These are phyloP conservation scores for Hypericum perforatum DNA, from an alignment of 345 rosid species.

Conservation along the genomic window DNA sequence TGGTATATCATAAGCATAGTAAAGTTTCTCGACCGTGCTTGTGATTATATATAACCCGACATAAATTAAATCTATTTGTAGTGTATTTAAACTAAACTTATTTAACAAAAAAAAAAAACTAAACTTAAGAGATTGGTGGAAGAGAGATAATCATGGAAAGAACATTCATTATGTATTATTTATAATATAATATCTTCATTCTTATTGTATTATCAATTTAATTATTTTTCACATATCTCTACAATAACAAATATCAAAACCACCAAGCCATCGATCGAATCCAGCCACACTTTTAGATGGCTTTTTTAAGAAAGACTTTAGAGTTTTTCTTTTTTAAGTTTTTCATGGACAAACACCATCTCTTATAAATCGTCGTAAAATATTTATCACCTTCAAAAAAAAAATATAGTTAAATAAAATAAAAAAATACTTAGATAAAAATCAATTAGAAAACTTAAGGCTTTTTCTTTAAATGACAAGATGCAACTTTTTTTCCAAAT, in stretches of 20 bases:
- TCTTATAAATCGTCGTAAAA: slow-evolving; percentile 27
- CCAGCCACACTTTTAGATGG: slow-evolving; percentile 62
- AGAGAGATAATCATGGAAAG: slow-evolving; percentile 15
- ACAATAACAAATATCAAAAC: slow-evolving; percentile 15
- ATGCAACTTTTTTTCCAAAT: too few relatives aligned
- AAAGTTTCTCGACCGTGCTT: too few relatives aligned
- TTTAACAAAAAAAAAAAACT: too few relatives aligned
- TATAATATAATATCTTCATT: slow-evolving; percentile 61
- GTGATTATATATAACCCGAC: neutral
- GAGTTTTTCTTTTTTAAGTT: slow-evolving; percentile 71
- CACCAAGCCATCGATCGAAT: slow-evolving; percentile 10
- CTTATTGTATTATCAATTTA: slow-evolving; percentile 27
- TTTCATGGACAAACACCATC: slow-evolving; percentile 81
- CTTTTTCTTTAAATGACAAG: too few relatives aligned
- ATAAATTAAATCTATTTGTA: slow-evolving; percentile 11
- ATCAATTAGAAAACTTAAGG: too few relatives aligned
- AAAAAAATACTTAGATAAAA: too few relatives aligned
- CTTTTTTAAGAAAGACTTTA: slow-evolving; percentile 75
- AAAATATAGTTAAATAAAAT: too few relatives aligned
- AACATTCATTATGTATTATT: slow-evolving; percentile 46
- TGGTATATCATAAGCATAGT: too few relatives aligned
- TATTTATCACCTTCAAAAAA: too few relatives aligned
- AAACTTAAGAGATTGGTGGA: neutral
- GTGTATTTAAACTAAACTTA: too few relatives aligned
- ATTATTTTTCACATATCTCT: slow-evolving; percentile 18